Evolutionary conservation across 2,329 filamentous ascomycete species (phyloP).

Genomic region (Drechslerella coelobrocha): DNA sequence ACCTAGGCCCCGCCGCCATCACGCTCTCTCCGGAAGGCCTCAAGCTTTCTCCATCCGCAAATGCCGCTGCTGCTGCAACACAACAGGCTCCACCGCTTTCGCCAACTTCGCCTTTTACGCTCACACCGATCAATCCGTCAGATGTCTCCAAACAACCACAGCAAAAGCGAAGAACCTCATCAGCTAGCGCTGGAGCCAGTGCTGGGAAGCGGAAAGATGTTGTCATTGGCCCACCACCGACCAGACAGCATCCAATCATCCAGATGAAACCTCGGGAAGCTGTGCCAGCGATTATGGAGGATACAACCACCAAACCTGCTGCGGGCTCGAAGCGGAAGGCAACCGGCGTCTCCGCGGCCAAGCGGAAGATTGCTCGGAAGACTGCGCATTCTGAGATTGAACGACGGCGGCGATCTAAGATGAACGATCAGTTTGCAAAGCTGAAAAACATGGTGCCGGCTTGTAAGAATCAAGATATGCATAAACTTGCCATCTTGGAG

Average conservation of each 20-base stretch:
- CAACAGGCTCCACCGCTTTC: conserved; percentile 39
- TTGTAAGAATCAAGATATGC: conserved; percentile 93
- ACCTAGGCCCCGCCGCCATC: conserved; percentile 54
- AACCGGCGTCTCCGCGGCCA: conserved; percentile 66
- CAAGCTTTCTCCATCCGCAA: conserved; percentile 63
- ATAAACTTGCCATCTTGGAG: conserved; percentile 94
- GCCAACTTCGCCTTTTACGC: conserved; percentile 43
- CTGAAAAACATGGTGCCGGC: conserved; percentile 95
- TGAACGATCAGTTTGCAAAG: conserved; percentile 97
- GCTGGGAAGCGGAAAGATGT: conserved; percentile 69
- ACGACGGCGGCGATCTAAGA: conserved; percentile 85
- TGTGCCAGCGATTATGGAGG: conserved; percentile 57
- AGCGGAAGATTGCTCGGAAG: conserved; percentile 93
- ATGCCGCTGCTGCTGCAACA: conserved; percentile 47
- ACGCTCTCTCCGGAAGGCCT: conserved; percentile 62
- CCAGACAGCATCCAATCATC: conserved; percentile 91
- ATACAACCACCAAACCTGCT: conserved; percentile 38
- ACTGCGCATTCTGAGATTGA: conserved; percentile 97
- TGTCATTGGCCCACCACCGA: conserved; percentile 87
- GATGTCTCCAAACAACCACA: conserved; percentile 25
- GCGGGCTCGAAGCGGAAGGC: conserved; percentile 53
- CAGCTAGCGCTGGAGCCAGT: conserved; percentile 54
- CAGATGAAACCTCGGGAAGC: conserved; percentile 81
- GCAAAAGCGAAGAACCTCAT: conserved; percentile 53
- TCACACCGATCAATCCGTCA: conserved; percentile 40